A percentile compares a stretch with the other conserved stretches of the same genome.
Evolutionary conservation across 805 yeast species (phyloP).

Genomic region (Candida saitoana): DNA sequence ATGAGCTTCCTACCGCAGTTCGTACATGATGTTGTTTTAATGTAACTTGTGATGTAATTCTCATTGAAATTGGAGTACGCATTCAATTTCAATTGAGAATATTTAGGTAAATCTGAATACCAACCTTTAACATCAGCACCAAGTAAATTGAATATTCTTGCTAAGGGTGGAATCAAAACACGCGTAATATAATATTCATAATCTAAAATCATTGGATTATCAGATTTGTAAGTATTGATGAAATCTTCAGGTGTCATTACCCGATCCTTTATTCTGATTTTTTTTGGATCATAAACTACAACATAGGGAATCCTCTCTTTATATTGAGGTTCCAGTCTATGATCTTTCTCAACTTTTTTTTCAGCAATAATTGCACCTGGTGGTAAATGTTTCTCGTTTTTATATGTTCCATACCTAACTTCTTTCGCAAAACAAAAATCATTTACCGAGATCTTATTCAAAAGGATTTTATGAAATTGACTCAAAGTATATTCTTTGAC

Average conservation of each 20-base stretch:
- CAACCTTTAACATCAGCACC: constrained; percentile 80
- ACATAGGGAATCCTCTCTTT: constrained; percentile 85
- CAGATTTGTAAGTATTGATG: constrained; percentile 32
- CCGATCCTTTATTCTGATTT: constrained; percentile 66
- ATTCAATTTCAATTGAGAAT: constrained; percentile 5
- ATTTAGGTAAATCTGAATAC: constrained; percentile 65
- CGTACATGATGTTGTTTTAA: constrained; percentile 19
- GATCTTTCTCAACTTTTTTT: constrained; percentile 58
- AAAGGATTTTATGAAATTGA: constrained; percentile 64
- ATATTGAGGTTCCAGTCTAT: constrained; percentile 78
- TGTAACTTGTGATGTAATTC: constrained; percentile 10
- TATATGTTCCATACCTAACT: constrained; percentile 80
- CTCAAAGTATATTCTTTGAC: constrained; percentile 62
- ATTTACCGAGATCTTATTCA: constrained; percentile 61
- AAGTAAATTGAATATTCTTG: constrained; percentile 71
- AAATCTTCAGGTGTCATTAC: constrained; percentile 76
- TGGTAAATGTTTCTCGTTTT: constrained; percentile 67
- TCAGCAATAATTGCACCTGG: constrained; percentile 88
- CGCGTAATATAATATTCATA: constrained; percentile 80
- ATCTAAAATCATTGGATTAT: constrained; percentile 53
- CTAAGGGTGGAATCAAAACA: constrained; percentile 85
- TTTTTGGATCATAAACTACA: constrained; percentile 55
- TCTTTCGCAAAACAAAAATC: constrained; percentile 93
- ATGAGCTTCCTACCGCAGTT: constrained; percentile 21
- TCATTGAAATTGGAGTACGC: constrained; percentile 3